Evolutionary conservation across 2,329 filamentous ascomycete genomes (phyloP).

Genomic region (Pyricularia pennisetigena): DNA sequence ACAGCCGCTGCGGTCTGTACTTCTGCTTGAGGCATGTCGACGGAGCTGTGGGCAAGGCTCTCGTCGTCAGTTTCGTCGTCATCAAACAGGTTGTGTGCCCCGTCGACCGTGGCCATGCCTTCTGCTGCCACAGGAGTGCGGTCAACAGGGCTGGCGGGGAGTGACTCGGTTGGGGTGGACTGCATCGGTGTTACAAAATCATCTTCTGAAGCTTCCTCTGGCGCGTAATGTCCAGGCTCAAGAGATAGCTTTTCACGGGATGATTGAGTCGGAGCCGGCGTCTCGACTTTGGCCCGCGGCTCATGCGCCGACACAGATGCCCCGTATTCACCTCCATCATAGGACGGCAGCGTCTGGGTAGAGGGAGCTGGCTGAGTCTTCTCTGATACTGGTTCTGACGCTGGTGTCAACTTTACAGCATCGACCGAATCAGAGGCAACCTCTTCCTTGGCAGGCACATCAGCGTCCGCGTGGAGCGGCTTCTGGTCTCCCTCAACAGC

Average conservation of each 20-base stretch:
- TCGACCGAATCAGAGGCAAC: not conserved
- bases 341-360: not conserved
- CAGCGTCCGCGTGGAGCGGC: not conserved
- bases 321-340: not conserved
- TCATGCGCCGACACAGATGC: not conserved
- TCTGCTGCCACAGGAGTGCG: conserved; percentile 10
- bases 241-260: not conserved
- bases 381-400: too few relatives aligned
- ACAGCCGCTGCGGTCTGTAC: not conserved
- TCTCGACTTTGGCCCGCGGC: not conserved
- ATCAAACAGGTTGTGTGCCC: conserved; percentile 23
- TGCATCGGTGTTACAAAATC: not conserved
- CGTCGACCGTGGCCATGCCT: conserved; percentile 22
- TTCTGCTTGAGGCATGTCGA: not conserved
- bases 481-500: conserved; percentile 6
- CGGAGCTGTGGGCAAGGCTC: not conserved
- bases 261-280: not conserved
- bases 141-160: not conserved
- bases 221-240: not conserved
- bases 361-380: not conserved
- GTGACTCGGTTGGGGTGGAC: not conserved
- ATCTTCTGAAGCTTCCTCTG: not conserved
- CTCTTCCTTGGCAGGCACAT: not conserved
- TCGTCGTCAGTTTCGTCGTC: conserved; percentile 8
- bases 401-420: not conserved